Percentiles rank a stretch among this genome's conserved stretches.
These are phyloP conservation scores for Croton setiger DNA, from an alignment of 441 rosid species.

Conservation along the genomic window DNA sequence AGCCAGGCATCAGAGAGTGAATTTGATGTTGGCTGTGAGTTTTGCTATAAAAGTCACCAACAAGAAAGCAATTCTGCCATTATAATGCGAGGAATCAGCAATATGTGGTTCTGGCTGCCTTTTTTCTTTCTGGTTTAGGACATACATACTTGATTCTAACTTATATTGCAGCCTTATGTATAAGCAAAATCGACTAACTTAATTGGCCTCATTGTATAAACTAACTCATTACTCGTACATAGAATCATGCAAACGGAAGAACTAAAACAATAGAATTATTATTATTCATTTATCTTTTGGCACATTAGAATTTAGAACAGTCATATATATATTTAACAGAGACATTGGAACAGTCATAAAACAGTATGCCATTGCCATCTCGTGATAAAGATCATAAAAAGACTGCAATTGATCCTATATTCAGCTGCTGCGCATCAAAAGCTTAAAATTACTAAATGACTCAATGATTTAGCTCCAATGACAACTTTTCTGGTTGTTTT, in stretches of 20 bases:
- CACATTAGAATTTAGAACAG: not conserved
- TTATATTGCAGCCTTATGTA: too few relatives aligned
- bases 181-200: too few relatives aligned
- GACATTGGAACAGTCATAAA: too few relatives aligned
- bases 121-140: not conserved
- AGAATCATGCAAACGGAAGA: not conserved
- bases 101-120: not conserved
- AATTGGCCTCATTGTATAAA: not conserved
- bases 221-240: not conserved
- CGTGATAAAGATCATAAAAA: not conserved
- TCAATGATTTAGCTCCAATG: too few relatives aligned
- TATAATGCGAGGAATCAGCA: not conserved
- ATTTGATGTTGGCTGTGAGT: not conserved
- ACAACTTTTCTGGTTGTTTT: too few relatives aligned
- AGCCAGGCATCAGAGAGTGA: not conserved
- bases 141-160: too few relatives aligned
- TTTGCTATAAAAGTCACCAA: not conserved
- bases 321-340: too few relatives aligned
- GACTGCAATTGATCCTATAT: too few relatives aligned
- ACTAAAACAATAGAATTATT: too few relatives aligned
- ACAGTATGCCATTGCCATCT: not conserved
- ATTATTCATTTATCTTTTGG: not conserved
- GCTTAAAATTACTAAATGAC: too few relatives aligned
- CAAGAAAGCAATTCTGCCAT: not conserved
- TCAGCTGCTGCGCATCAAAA: too few relatives aligned